These are phyloP conservation scores for Grammothele lineata DNA, from an alignment of 768 basidiomycete genomes.

Conservation along the genomic window DNA sequence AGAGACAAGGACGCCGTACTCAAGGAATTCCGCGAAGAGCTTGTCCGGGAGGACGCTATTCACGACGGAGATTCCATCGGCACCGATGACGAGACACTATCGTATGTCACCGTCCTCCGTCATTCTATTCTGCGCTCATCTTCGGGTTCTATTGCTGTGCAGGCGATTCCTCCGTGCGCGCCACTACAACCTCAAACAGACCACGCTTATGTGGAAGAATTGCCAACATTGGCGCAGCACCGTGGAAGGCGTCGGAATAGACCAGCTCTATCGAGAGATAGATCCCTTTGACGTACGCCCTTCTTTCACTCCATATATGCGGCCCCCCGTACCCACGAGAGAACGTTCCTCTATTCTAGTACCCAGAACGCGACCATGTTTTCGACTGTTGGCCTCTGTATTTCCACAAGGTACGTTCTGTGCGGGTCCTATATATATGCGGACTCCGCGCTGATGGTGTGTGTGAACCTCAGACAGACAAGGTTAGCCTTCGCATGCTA, in stretches of 20 bases:
- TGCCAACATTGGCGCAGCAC: slow-evolving; percentile 68
- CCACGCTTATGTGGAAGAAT: slow-evolving; percentile 62
- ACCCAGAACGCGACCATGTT: slow-evolving; percentile 62
- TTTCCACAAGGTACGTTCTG: slow-evolving; percentile 60
- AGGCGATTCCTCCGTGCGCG: slow-evolving; percentile 79
- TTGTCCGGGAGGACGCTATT: slow-evolving; percentile 50
- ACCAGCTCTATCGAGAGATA: slow-evolving; percentile 53
- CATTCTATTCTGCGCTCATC: not conserved
- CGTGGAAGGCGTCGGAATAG: slow-evolving; percentile 61
- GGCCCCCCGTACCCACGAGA: not conserved
- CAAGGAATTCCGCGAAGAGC: slow-evolving; percentile 45
- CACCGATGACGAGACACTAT: slow-evolving; percentile 52
- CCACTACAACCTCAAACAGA: slow-evolving; percentile 51
- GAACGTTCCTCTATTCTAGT: slow-evolving; percentile 35
- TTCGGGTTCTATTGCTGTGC: not conserved
- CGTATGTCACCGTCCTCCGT: slow-evolving; percentile 35
- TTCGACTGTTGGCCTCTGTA: slow-evolving; percentile 78
- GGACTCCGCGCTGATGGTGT: not conserved
- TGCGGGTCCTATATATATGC: not conserved
- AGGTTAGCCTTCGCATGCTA: slow-evolving; percentile 37
- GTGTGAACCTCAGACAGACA: slow-evolving; percentile 50
- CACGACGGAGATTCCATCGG: slow-evolving; percentile 52
- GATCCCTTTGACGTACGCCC: slow-evolving; percentile 74
- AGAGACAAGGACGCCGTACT: slow-evolving; percentile 31
- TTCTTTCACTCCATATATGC: slow-evolving; percentile 7